These are phyloP conservation scores for Leccinum truebloodii DNA, from an alignment of 768 basidiomycete species.

Conservation along the genomic window DNA sequence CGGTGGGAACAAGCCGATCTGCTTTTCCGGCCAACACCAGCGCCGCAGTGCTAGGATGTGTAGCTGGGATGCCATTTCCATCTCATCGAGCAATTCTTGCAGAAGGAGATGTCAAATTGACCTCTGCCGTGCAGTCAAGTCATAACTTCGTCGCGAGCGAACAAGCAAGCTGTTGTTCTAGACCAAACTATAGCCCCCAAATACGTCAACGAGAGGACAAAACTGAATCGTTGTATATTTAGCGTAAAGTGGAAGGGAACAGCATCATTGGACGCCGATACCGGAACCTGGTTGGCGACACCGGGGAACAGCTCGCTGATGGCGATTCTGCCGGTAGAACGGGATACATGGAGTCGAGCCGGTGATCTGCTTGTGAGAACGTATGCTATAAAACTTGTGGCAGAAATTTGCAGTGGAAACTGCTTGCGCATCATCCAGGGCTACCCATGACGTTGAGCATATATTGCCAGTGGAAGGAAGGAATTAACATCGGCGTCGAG, in stretches of 20 bases:
- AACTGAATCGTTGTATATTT: constrained; percentile 83
- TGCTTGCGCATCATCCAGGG: constrained; percentile 97
- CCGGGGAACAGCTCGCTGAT: constrained; percentile 94
- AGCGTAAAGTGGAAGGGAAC: constrained; percentile 98
- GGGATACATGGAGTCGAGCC: constrained; percentile 82
- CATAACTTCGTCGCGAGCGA: constrained; percentile 90
- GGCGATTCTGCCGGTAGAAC: constrained; percentile 85
- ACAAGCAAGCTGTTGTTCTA: constrained; percentile 88
- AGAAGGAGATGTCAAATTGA: constrained; percentile 60
- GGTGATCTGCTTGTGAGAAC: constrained; percentile 83
- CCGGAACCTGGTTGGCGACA: constrained; percentile 45
- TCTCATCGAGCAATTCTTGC: constrained; percentile 59
- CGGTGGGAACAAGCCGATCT: constrained; percentile 26
- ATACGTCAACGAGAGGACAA: neutral
- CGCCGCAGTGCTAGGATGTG: neutral
- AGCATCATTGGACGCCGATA: constrained; percentile 78
- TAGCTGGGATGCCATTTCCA: neutral
- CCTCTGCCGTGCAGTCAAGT: constrained; percentile 65
- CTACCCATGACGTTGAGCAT: constrained; percentile 85
- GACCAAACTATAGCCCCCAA: constrained; percentile 62
- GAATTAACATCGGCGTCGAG: neutral
- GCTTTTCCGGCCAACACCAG: constrained; percentile 3
- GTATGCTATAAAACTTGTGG: constrained; percentile 90
- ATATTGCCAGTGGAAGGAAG: constrained; percentile 53
- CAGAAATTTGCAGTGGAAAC: constrained; percentile 87